phyloP scores from a whole-genome alignment of 768 basidiomycete species.

The Melanogaster broomeanus region DNA sequence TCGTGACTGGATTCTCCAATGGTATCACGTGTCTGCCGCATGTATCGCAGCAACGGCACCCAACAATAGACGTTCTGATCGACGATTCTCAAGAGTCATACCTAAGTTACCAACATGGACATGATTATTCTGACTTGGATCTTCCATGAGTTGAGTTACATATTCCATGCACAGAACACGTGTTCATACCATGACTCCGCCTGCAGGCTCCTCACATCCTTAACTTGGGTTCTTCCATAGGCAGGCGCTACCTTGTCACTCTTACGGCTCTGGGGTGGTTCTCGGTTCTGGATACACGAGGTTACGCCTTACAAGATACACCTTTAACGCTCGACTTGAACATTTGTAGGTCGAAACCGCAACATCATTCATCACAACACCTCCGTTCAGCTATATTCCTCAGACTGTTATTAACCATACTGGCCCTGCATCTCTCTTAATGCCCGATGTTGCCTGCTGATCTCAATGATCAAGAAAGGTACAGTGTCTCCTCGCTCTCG shows the following conservation, averaged over 20 bases:
- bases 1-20: neutral
- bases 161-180: conserved; percentile 26
- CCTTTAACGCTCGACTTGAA: conserved; percentile 7
- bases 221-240: conserved; percentile 11
- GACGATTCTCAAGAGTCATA: conserved; percentile 4
- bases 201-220: conserved; percentile 6
- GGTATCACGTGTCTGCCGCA: conserved; percentile 15
- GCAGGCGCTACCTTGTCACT: conserved; percentile 8
- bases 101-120: too few species aligned
- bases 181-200: conserved; percentile 21
- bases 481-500: neutral
- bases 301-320: conserved; percentile 10
- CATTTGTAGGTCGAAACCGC: conserved; percentile 2
- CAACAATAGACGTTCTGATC: conserved; percentile 13
- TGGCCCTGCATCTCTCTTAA: conserved; percentile 10
- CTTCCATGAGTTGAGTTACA: conserved; percentile 15
- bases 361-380: too few species aligned
- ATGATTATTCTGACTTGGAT: conserved; percentile 1
- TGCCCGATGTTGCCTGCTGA: conserved; percentile 29
- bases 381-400: too few species aligned
- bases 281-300: conserved; percentile 31
- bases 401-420: conserved; percentile 2
- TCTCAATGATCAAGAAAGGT: conserved; percentile 33
- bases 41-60: conserved; percentile 20
- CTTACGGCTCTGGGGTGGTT: conserved; percentile 18